Conservation (phyloP, 352 stramenopile species). For the Discostella stelligera region DNA sequence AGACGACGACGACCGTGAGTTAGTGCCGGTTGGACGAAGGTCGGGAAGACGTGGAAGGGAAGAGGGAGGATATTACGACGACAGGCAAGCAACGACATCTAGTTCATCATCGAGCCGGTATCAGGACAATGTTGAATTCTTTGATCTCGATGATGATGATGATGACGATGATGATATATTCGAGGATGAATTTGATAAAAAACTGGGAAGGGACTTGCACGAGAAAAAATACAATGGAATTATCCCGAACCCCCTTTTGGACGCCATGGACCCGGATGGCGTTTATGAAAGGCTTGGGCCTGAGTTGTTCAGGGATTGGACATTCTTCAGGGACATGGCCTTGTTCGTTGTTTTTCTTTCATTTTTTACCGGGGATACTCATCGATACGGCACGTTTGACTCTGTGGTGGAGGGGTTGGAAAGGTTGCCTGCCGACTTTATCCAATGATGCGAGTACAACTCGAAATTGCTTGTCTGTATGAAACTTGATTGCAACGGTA, state of each 20-base stretch:
- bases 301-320: constrained; percentile 52
- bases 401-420: constrained; percentile 46
- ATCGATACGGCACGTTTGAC: constrained; percentile 51
- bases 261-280: constrained; percentile 78
- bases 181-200: constrained; percentile 27
- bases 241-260: constrained; percentile 76
- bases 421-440: constrained; percentile 39
- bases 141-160: constrained; percentile 43
- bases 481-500: too few species aligned
- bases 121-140: constrained; percentile 46
- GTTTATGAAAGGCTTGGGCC: constrained; percentile 60
- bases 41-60: constrained; percentile 22
- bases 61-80: constrained; percentile 26
- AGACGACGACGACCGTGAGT: constrained; percentile 32
- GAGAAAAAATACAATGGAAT: constrained; percentile 54
- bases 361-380: constrained; percentile 44
- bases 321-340: constrained; percentile 49
- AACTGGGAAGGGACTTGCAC: constrained; percentile 2
- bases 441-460: constrained; percentile 22
- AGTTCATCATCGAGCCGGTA: constrained; percentile 24
- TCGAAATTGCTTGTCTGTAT: too few species aligned
- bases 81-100: constrained; percentile 5
- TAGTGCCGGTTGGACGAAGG: constrained; percentile 26
- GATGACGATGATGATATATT: constrained; percentile 33
- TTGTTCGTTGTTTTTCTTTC: constrained; percentile 36